Percentiles rank a stretch among this genome's conserved stretches.
These are phyloP conservation scores for Huntiella omanensis DNA, from an alignment of 2,329 filamentous ascomycete genomes.

Conservation along the genomic window DNA sequence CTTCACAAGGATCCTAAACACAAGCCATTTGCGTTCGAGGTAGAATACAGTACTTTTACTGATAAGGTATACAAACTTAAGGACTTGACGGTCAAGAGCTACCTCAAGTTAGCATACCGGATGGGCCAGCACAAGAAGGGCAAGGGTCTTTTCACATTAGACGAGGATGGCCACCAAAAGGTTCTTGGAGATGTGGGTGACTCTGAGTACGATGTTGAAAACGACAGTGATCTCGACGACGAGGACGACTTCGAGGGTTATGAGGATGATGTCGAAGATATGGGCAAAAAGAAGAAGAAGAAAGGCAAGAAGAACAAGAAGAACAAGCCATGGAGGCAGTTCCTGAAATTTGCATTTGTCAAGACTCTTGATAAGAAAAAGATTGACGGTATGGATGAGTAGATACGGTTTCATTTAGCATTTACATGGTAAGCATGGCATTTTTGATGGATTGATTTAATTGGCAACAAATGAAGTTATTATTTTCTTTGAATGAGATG, in stretches of 20 bases:
- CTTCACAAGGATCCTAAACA: constrained; percentile 35
- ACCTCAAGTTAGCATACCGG: constrained; percentile 58
- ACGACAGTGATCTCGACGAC: constrained; percentile 13
- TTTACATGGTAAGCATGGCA: not conserved
- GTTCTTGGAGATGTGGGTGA: constrained; percentile 3
- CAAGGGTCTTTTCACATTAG: not conserved
- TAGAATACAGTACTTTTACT: constrained; percentile 71
- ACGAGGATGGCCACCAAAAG: not conserved
- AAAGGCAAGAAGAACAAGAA: constrained; percentile 34
- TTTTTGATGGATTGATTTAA: not conserved
- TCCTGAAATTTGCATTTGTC: constrained; percentile 63
- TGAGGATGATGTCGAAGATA: constrained; percentile 16
- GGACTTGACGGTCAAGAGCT: constrained; percentile 71
- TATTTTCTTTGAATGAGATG: not conserved
- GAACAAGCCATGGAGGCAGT: constrained; percentile 59
- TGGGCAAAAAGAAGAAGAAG: constrained; percentile 21
- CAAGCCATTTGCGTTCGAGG: constrained; percentile 50
- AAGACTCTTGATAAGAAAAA: constrained; percentile 49
- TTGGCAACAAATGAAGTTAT: not conserved
- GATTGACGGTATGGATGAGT: constrained; percentile 27
- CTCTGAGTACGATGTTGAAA: constrained; percentile 13
- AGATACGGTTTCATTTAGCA: not conserved
- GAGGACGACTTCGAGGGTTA: constrained; percentile 15
- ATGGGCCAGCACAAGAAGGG: constrained; percentile 38
- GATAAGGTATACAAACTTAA: constrained; percentile 57